These are phyloP conservation scores for Scutellaria galericulata DNA, from an alignment of 257 asterid genomes.

Conservation along the genomic window DNA sequence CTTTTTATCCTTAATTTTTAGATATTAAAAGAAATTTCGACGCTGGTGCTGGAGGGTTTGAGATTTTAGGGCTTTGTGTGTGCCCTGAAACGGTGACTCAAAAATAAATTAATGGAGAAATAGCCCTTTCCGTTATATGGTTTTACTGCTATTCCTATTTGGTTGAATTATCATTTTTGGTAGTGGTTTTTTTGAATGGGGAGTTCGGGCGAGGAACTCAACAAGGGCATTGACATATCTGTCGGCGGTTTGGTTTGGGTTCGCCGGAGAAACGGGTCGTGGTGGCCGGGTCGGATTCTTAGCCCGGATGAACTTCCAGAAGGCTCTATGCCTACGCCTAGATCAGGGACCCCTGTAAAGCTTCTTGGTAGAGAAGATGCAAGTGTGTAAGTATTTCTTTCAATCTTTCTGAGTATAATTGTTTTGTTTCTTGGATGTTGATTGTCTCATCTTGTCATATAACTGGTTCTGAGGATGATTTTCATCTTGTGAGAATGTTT, in stretches of 20 bases:
- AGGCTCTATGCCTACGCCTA: slow-evolving; percentile 59
- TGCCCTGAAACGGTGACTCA: slow-evolving; percentile 32
- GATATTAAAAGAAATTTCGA: slow-evolving; percentile 26
- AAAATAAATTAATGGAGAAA: slow-evolving; percentile 24
- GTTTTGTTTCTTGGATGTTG: slow-evolving; percentile 31
- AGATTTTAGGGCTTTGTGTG: slow-evolving; percentile 36
- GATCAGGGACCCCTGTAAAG: slow-evolving; percentile 87
- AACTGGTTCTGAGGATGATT: not conserved
- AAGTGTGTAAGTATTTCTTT: slow-evolving; percentile 74
- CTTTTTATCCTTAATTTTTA: slow-evolving; percentile 8
- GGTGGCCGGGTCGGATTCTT: slow-evolving; percentile 97
- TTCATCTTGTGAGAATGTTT: not conserved
- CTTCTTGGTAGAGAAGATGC: slow-evolving; percentile 95
- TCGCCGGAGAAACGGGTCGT: slow-evolving; percentile 84
- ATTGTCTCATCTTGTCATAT: not conserved
- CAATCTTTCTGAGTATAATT: slow-evolving; percentile 13
- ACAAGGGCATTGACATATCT: slow-evolving; percentile 60
- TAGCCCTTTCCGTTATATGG: slow-evolving; percentile 33
- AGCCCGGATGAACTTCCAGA: slow-evolving; percentile 75
- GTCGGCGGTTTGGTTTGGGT: slow-evolving; percentile 97
- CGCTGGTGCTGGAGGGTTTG: slow-evolving; percentile 39
- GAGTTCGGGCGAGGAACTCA: slow-evolving; percentile 54
- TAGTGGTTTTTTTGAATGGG: slow-evolving; percentile 56
- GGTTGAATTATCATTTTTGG: slow-evolving; percentile 29
- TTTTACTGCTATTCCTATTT: slow-evolving; percentile 25